Percentiles rank a stretch among this genome's conserved stretches.
phyloP scores from a whole-genome alignment of 2,329 filamentous ascomycete genomes.

The Leptosphaerulina australis region DNA sequence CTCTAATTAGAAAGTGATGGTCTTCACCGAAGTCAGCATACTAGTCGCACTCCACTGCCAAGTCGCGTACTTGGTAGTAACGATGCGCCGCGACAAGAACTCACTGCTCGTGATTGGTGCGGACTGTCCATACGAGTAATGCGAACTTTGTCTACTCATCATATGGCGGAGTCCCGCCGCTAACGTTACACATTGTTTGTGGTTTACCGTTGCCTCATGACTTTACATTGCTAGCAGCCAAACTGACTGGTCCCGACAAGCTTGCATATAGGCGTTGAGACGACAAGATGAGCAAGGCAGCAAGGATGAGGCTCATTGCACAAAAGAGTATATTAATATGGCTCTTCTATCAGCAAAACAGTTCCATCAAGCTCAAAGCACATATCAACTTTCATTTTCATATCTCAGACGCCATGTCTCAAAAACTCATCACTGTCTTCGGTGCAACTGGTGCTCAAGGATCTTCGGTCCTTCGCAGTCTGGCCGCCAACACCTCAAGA shows the following conservation, averaged over 20 bases:
- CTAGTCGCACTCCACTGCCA: not conserved
- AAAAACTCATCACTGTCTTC: conserved; percentile 43
- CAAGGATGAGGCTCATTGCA: too few relatives aligned
- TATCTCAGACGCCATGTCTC: conserved; percentile 2
- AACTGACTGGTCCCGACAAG: too few relatives aligned
- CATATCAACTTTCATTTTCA: not conserved
- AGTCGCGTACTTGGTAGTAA: not conserved
- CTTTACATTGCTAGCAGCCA: not conserved
- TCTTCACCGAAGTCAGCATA: too few relatives aligned
- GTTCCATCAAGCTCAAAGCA: not conserved
- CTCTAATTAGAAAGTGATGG: too few relatives aligned
- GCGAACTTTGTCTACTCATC: not conserved
- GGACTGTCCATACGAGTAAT: not conserved
- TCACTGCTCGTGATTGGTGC: not conserved
- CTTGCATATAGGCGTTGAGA: too few relatives aligned
- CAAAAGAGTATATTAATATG: too few relatives aligned
- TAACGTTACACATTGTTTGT: not conserved
- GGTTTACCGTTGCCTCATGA: not conserved
- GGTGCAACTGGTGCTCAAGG: conserved; percentile 53
- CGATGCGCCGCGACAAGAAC: not conserved
- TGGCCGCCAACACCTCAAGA: conserved; percentile 34
- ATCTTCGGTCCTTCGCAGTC: conserved; percentile 48
- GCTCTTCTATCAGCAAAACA: not conserved
- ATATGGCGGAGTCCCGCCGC: not conserved
- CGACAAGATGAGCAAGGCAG: too few relatives aligned